phyloP scores from a whole-genome alignment of 768 basidiomycete genomes.

The Phaffia tasmanica region DNA sequence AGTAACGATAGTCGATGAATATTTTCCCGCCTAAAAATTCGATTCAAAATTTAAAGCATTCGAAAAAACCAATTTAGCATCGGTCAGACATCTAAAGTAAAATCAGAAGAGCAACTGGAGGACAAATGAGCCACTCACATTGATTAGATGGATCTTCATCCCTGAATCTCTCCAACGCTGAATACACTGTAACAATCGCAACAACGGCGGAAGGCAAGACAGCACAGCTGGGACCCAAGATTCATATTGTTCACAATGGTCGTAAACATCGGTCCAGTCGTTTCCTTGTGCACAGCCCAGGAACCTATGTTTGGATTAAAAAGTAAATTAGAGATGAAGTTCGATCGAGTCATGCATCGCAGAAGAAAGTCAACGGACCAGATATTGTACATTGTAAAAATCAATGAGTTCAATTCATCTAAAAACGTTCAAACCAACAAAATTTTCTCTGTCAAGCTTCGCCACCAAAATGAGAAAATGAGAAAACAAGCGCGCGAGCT shows the following conservation, averaged over 20 bases:
- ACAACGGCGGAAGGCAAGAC: conserved; percentile 55
- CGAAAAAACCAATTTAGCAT: no score
- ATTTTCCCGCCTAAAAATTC: conserved; percentile 52
- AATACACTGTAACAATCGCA: conserved; percentile 73
- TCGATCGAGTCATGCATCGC: neutral
- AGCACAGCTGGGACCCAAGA: conserved; percentile 54
- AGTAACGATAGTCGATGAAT: conserved; percentile 29
- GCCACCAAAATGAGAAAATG: neutral
- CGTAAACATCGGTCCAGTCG: conserved; percentile 39
- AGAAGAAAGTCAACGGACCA: neutral
- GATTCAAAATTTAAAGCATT: neutral
- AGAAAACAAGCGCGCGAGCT: conserved; percentile 16
- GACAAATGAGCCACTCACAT: conserved; percentile 46
- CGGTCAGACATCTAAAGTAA: neutral
- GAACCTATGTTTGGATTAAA: conserved; percentile 5
- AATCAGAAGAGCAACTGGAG: no score
- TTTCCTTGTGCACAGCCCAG: conserved; percentile 39
- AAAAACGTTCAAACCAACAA: neutral
- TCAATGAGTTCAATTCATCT: conserved; percentile 28
- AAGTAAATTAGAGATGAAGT: neutral
- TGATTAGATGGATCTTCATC: conserved; percentile 67
- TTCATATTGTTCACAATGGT: conserved; percentile 19
- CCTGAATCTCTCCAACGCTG: conserved; percentile 74
- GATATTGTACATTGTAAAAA: conserved; percentile 24
- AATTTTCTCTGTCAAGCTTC: neutral